Evolutionary conservation across 192 early-diverging fungal genomes (phyloP).

Genomic region (Coemansia sp.): DNA sequence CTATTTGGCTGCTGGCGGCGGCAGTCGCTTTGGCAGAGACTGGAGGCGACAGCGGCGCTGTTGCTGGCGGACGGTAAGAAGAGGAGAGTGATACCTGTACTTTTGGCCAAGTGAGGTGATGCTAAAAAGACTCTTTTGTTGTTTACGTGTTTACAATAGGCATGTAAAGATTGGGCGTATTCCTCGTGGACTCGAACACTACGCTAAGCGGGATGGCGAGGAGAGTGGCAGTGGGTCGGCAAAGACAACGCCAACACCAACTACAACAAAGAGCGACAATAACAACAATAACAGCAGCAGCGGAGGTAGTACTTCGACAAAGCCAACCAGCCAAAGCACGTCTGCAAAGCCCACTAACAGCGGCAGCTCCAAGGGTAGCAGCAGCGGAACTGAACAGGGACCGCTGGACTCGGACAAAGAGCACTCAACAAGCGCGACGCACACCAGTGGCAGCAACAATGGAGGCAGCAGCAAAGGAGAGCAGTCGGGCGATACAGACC

Average conservation of each 20-base stretch:
- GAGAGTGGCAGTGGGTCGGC: not conserved
- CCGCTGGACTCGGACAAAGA: constrained; percentile 23
- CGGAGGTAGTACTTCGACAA: not conserved
- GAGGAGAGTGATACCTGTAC: not conserved
- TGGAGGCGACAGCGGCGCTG: not conserved
- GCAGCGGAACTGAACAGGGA: constrained; percentile 23
- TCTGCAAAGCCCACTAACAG: constrained; percentile 23
- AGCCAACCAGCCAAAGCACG: constrained; percentile 15
- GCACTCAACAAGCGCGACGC: constrained; percentile 3
- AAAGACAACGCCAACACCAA: not conserved
- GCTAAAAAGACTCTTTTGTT: not conserved
- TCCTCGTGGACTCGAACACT: constrained; percentile 3
- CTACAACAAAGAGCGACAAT: not conserved
- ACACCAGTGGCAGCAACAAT: constrained; percentile 17
- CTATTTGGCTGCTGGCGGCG: not conserved
- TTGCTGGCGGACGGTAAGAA: not conserved
- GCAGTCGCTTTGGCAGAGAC: not conserved
- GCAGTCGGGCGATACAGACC: constrained; percentile 29
- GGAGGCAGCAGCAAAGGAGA: constrained; percentile 13
- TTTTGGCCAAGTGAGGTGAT: not conserved
- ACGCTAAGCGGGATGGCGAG: not conserved
- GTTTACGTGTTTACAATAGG: not conserved
- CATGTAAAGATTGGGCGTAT: constrained; percentile 13
- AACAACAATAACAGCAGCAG: not conserved
- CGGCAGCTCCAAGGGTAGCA: constrained; percentile 26